Evolutionary conservation across 2,329 filamentous ascomycete species (phyloP), one percentile per base, ranked within the genome.

Genomic region (Aquanectria penicillioides): DNA sequence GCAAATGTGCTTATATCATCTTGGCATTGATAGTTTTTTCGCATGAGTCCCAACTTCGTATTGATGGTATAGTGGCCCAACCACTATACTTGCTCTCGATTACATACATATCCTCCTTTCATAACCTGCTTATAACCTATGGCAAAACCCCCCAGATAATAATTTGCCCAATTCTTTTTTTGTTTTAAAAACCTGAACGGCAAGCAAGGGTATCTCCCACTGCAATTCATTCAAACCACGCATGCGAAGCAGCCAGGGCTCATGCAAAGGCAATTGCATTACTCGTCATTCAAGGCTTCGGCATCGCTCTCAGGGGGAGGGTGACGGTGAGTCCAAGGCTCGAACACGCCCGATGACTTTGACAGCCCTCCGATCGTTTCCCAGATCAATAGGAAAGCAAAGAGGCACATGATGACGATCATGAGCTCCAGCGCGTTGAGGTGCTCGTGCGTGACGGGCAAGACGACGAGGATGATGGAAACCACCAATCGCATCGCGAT

Each of bases 301-400:
- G 48, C 58, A 40, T 71, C 59, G 6, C 68, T 63, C 31, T 70
- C 70, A 6, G 57, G 26, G 3, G 74, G 74, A 2, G 72, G 66
- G 41, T 73, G 46, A 4, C 63, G 61, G 22, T 69, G 54, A 2
- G 59, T 66, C 74, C 74, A 77, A 13, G 74, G 73, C 61, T 77
- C 74, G 59, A 75, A 74, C 3, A 76, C 17, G 15, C 59, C 59
- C 0, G 73, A 67, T 2, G 67, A 67, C 50, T 67, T 73, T 9
- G 70, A 64, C 28, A 77, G 28, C 1, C 74, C 74, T 2, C 73
- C 74, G 6, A 80, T 53, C 17, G 77, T 81, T 67, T 81, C 80
- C 79, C 78, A 81, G 9, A 81, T 61, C 4, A 78, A 62, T 5
- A 78, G 68, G 53, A 79, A 74, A 1, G 75, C 76, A 50, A 81